A percentile compares a stretch with the other conserved stretches of the same genome.
Evolutionary conservation across 139 green algal genomes (phyloP).

Genomic region (Picochlorum sp.): DNA sequence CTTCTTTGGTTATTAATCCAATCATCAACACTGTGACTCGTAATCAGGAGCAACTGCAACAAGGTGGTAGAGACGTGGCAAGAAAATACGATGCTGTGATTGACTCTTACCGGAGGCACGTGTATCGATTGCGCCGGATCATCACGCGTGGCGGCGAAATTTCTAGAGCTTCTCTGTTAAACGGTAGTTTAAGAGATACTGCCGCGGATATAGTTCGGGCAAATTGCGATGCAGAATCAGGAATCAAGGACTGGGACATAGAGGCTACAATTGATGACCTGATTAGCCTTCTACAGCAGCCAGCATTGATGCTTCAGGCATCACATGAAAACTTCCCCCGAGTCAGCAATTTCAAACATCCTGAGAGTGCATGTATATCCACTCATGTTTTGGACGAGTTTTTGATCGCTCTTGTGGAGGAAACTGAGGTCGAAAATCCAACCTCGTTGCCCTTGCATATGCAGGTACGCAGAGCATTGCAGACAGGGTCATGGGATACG

Average conservation of each 20-base stretch:
- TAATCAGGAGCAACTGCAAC: background rate
- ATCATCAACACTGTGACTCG: background rate
- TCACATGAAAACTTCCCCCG: too few species aligned
- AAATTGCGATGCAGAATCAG: background rate
- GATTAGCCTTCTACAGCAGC: too few species aligned
- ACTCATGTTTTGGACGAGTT: too few species aligned
- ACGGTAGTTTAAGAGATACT: conserved; percentile 10
- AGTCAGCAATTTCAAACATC: too few species aligned
- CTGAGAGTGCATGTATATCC: too few species aligned
- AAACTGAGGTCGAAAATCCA: too few species aligned
- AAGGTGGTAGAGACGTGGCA: conserved; percentile 1
- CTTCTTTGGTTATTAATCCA: background rate
- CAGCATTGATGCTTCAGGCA: too few species aligned
- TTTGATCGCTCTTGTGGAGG: too few species aligned
- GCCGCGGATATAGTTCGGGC: background rate
- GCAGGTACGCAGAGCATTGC: too few species aligned
- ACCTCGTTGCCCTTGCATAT: too few species aligned
- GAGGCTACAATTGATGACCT: too few species aligned
- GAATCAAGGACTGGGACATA: background rate
- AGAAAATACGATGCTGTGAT: conserved; percentile 19
- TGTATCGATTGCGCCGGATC: conserved; percentile 15
- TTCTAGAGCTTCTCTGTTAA: conserved; percentile 6
- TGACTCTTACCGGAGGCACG: conserved; percentile 25
- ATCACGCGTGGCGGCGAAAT: conserved; percentile 15
- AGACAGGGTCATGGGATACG: too few species aligned